Percentiles rank a stretch among this genome's conserved stretches.
phyloP scores from a whole-genome alignment of 768 basidiomycete genomes.

The Boletus rubroflammeus region DNA sequence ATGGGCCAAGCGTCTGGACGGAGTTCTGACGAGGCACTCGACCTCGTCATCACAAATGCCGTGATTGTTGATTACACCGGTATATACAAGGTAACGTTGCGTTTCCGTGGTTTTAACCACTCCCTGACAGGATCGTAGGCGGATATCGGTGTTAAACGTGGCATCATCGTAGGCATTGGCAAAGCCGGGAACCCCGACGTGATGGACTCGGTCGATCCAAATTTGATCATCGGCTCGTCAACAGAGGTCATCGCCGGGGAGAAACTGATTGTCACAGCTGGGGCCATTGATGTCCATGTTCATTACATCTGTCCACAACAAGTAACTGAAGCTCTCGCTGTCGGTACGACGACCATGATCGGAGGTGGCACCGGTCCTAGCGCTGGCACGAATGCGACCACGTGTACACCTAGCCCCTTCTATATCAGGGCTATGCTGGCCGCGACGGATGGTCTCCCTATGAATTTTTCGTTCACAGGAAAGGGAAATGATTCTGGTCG shows the following conservation, averaged over 20 bases:
- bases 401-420: conserved; percentile 88
- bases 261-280: conserved; percentile 89
- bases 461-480: conserved; percentile 95
- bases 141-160: conserved; percentile 88
- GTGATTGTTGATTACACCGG: conserved; percentile 93
- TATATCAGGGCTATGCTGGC: conserved; percentile 89
- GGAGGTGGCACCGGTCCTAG: conserved; percentile 96
- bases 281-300: conserved; percentile 86
- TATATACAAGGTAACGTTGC: conserved; percentile 74
- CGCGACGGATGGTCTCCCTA: conserved; percentile 83
- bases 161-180: conserved; percentile 83
- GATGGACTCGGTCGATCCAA: conserved; percentile 73
- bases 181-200: conserved; percentile 96
- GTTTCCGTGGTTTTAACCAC: neutral
- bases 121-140: conserved; percentile 49
- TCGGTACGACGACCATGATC: conserved; percentile 89
- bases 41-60: conserved; percentile 94
- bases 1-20: conserved; percentile 90
- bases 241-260: conserved; percentile 98
- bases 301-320: conserved; percentile 97
- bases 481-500: conserved; percentile 91
- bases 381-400: conserved; percentile 84
- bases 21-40: conserved; percentile 64
- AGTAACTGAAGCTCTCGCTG: conserved; percentile 77
- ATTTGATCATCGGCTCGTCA: conserved; percentile 80